These are phyloP conservation scores for Caryopteris hybrid DNA, from an alignment of 305 asterid species.

Conservation along the genomic window DNA sequence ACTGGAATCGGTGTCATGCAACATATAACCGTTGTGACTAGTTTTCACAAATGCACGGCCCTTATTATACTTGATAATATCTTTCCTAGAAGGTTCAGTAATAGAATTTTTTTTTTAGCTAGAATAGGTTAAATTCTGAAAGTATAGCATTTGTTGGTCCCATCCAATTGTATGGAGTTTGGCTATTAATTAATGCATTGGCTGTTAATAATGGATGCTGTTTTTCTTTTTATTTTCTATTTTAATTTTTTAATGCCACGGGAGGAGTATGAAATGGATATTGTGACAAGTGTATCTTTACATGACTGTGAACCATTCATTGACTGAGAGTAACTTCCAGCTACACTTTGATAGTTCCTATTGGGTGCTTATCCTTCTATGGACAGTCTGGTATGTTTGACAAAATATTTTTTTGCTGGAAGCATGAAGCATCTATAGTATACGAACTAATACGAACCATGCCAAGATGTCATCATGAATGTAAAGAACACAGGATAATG, in stretches of 20 bases:
- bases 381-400: background rate
- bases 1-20: background rate
- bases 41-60: background rate
- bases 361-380: background rate
- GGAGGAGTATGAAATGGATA: background rate
- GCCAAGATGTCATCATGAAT: background rate
- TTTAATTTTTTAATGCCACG: background rate
- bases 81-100: background rate
- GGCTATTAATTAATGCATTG: background rate
- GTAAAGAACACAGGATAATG: background rate
- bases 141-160: background rate
- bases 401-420: constrained; percentile 2
- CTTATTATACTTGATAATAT: background rate
- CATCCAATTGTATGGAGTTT: background rate
- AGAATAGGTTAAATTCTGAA: constrained; percentile 8
- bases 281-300: background rate
- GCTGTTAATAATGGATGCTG: background rate
- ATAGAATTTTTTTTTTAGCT: background rate
- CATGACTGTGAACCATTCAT: constrained; percentile 1
- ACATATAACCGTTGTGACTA: background rate
- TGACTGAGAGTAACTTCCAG: background rate
- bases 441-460: no score
- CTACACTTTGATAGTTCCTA: constrained; percentile 3
- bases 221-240: no score
- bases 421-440: no score